Conservation (phyloP, 495 filamentous ascomycete species). For the Aspergillus heteromorphus region DNA sequence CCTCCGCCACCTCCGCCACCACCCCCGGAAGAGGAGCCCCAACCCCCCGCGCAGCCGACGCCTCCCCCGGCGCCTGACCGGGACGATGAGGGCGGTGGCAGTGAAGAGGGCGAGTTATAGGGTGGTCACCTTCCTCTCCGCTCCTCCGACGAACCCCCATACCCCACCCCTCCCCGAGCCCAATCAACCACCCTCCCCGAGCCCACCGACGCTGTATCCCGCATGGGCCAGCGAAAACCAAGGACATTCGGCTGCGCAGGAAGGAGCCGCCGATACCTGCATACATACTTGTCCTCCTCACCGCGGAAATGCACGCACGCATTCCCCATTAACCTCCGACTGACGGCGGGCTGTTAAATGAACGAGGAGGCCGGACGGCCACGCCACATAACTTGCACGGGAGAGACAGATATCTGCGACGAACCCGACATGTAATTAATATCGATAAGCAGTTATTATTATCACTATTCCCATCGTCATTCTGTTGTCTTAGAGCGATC, state of each 20-base stretch:
- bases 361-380: background rate
- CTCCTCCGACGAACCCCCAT: background rate
- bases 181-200: background rate
- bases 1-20: conserved; percentile 5
- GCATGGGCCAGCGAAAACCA: background rate
- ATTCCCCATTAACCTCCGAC: background rate
- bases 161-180: background rate
- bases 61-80: conserved; percentile 7
- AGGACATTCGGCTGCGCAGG: background rate
- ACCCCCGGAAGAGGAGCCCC: conserved; percentile 8
- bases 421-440: too few species aligned
- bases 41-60: conserved; percentile 6
- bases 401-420: background rate
- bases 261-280: background rate
- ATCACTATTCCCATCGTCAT: too few species aligned
- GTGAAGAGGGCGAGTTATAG: conserved; percentile 44
- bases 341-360: background rate
- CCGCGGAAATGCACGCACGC: background rate
- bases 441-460: too few species aligned
- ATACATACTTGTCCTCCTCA: background rate
- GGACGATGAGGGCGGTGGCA: conserved; percentile 32
- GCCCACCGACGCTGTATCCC: background rate
- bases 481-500: too few species aligned
- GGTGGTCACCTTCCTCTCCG: background rate
- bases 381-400: background rate